phyloP scores from a whole-genome alignment of 768 basidiomycete genomes.

The Royoungia palumana region DNA sequence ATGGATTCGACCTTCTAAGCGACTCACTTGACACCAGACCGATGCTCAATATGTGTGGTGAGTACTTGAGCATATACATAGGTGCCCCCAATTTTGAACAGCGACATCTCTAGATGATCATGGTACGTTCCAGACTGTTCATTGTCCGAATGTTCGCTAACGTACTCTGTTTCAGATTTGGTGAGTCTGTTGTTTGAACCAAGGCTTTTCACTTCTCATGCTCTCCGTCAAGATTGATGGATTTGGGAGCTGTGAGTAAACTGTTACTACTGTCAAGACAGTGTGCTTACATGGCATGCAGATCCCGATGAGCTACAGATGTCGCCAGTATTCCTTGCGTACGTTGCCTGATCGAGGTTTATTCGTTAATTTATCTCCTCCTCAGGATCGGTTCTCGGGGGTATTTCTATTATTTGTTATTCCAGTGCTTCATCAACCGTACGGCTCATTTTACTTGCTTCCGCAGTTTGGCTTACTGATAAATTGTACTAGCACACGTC shows the following conservation, averaged over 20 bases:
- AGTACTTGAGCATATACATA: slow-evolving; percentile 16
- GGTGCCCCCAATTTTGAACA: neutral
- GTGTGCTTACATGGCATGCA: slow-evolving; percentile 22
- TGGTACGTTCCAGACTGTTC: slow-evolving; percentile 38
- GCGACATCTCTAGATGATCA: slow-evolving; percentile 63
- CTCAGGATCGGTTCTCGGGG: slow-evolving; percentile 75
- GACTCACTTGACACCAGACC: slow-evolving; percentile 46
- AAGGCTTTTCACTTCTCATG: neutral
- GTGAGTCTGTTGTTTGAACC: slow-evolving; percentile 30
- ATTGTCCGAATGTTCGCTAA: slow-evolving; percentile 6
- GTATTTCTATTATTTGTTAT: slow-evolving; percentile 91
- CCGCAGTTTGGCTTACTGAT: neutral
- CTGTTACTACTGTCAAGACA: neutral
- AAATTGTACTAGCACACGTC: slow-evolving; percentile 27
- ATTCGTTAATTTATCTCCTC: neutral
- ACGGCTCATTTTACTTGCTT: slow-evolving; percentile 18
- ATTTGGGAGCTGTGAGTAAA: slow-evolving; percentile 71
- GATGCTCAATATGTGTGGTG: slow-evolving; percentile 86
- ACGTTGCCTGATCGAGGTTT: slow-evolving; percentile 9
- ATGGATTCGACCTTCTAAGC: neutral
- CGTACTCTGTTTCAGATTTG: slow-evolving; percentile 37
- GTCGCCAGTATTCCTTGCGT: slow-evolving; percentile 72
- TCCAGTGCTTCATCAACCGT: slow-evolving; percentile 91
- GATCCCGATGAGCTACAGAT: slow-evolving; percentile 80
- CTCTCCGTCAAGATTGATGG: slow-evolving; percentile 61